phyloP scores from a whole-genome alignment of 2,329 filamentous ascomycete species.

The Talaromyces marneffei region DNA sequence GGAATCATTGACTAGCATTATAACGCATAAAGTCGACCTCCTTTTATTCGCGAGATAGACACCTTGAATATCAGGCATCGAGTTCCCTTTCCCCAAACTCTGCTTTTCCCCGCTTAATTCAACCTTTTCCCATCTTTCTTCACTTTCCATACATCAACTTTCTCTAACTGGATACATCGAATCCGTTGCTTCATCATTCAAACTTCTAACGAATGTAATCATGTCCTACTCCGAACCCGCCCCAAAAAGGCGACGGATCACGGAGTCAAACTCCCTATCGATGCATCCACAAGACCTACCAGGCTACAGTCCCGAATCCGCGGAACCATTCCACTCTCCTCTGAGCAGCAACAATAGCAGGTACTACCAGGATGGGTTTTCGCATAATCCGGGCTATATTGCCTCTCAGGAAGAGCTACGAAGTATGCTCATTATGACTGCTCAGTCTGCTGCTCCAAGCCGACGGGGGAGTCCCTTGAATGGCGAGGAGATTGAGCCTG shows the following conservation, averaged over 20 bases:
- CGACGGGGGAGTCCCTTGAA: conserved; percentile 32
- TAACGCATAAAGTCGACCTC: background rate
- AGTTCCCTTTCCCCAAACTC: background rate
- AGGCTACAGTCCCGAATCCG: background rate
- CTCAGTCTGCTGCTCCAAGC: conserved; percentile 41
- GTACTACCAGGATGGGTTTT: conserved; percentile 21
- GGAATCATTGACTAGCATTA: background rate
- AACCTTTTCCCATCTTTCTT: background rate
- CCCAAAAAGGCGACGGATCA: background rate
- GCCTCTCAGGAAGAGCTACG: conserved; percentile 44
- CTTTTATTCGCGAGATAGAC: background rate
- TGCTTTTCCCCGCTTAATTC: background rate
- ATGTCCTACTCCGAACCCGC: background rate
- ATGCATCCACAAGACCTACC: background rate
- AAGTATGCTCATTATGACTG: conserved; percentile 40
- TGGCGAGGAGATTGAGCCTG: background rate
- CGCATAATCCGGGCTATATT: conserved; percentile 40
- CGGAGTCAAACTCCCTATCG: background rate
- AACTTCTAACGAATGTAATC: background rate
- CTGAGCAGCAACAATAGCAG: background rate
- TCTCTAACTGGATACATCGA: background rate
- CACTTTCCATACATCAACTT: background rate
- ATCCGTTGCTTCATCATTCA: background rate
- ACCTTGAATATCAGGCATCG: background rate
- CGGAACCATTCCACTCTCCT: background rate